Evolutionary conservation across 495 filamentous ascomycete genomes (phyloP).

Genomic region (Podospora pseudopauciseta): DNA sequence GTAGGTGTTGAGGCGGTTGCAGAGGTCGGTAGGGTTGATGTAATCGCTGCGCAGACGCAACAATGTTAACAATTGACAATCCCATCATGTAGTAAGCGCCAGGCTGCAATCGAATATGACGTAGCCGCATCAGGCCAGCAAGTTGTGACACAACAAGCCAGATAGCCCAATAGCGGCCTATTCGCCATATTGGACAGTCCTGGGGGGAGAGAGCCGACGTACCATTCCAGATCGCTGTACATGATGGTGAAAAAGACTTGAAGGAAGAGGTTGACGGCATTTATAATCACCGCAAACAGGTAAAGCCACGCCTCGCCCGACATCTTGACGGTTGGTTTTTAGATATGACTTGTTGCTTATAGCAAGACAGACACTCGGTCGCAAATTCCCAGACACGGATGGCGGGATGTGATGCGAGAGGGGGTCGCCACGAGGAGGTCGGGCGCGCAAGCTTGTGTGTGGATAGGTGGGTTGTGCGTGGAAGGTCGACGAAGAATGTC

Average conservation of each 20-base stretch:
- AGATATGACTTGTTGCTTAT: neutral
- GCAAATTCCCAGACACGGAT: neutral
- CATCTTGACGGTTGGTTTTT: conserved; percentile 59
- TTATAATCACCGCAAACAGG: conserved; percentile 96
- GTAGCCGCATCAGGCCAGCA: neutral
- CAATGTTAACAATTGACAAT: neutral
- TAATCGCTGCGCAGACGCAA: conserved; percentile 68
- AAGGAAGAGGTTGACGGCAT: conserved; percentile 99
- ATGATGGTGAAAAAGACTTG: conserved; percentile 99
- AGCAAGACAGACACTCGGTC: conserved; percentile 1
- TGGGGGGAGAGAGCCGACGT: conserved; percentile 31
- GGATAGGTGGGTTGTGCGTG: neutral
- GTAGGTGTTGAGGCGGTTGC: conserved; percentile 99
- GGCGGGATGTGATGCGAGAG: neutral
- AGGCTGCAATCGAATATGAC: neutral
- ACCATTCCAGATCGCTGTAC: conserved; percentile 99
- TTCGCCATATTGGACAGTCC: neutral
- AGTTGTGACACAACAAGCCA: neutral
- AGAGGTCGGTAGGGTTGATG: conserved; percentile 99
- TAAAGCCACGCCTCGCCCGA: conserved; percentile 99
- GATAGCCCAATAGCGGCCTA: neutral
- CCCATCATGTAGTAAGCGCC: neutral
- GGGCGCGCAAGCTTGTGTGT: neutral
- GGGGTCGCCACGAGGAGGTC: neutral
- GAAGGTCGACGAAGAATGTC: neutral